Conservation (phyloP, 805 yeast genomes). For the Scheffersomyces stipitis region DNA sequence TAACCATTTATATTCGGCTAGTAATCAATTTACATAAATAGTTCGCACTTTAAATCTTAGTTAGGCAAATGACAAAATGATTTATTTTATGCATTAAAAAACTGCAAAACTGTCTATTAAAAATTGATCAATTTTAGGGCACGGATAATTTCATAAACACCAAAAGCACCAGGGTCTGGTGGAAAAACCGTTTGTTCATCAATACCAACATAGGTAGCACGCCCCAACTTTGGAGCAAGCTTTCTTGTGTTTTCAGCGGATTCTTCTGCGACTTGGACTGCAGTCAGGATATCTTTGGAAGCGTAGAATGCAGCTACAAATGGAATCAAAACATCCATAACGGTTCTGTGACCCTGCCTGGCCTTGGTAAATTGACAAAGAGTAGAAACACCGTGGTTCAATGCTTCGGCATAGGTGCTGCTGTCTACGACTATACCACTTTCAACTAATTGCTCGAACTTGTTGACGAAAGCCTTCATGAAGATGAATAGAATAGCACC, state of each 20-base stretch:
- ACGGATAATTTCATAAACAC: conserved; percentile 31
- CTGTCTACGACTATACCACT: conserved; percentile 6
- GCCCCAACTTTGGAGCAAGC: conserved; percentile 33
- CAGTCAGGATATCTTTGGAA: conserved; percentile 17
- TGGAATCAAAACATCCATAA: conserved; percentile 41
- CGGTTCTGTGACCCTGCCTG: conserved; percentile 38
- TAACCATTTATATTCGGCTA: no score
- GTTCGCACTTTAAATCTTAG: no score
- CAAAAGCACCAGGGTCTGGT: conserved; percentile 45
- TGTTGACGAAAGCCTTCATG: conserved; percentile 21
- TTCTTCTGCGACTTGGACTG: conserved; percentile 24
- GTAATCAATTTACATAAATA: no score
- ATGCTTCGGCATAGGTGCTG: conserved; percentile 17
- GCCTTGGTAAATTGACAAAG: conserved; percentile 35
- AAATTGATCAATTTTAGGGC: conserved; percentile 15
- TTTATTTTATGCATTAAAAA: no score
- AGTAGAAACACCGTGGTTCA: conserved; percentile 24
- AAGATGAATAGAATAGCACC: conserved; percentile 38
- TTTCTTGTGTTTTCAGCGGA: conserved; percentile 37
- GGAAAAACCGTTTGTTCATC: conserved; percentile 25
- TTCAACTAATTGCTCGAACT: conserved; percentile 13
- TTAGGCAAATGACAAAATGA: no score
- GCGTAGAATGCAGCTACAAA: conserved; percentile 22
- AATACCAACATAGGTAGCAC: conserved; percentile 39
- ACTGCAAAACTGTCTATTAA: no score